Evolutionary conservation across 306 rosid genomes (phyloP).

Genomic region (Prinsepia uniflora): DNA sequence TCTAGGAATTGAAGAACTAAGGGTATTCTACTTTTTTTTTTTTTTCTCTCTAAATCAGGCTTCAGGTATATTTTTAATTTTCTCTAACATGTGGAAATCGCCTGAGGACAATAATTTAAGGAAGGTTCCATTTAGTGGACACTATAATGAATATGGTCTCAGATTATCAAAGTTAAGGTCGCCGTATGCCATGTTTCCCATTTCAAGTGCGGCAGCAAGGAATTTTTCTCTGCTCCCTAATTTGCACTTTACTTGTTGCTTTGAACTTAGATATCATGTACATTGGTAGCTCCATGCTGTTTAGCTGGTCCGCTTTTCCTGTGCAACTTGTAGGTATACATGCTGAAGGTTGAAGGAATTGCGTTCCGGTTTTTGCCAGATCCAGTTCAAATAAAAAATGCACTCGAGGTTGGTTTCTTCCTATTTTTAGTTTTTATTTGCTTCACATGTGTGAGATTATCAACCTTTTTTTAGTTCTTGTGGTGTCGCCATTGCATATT

Average conservation of each 20-base stretch:
- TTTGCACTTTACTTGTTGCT: neutral
- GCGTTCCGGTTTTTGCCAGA: conserved; percentile 94
- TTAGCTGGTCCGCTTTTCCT: conserved; percentile 5
- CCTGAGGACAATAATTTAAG: neutral
- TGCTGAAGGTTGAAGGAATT: conserved; percentile 99
- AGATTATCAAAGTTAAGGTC: neutral
- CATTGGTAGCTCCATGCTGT: neutral
- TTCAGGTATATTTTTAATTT: neutral
- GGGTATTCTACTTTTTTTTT: too few relatives aligned
- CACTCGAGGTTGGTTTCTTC: conserved; percentile 66
- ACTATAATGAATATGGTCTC: neutral
- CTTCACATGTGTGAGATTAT: neutral
- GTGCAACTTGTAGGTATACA: conserved; percentile 53
- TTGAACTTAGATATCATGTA: neutral
- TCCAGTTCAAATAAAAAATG: conserved; percentile 87
- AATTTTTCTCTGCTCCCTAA: neutral
- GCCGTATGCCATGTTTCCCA: neutral
- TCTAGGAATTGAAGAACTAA: too few relatives aligned
- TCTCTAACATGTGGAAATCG: too few relatives aligned
- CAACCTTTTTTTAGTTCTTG: neutral
- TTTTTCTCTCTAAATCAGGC: too few relatives aligned
- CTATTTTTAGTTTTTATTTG: neutral
- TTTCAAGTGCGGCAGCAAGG: neutral
- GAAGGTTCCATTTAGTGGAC: neutral
- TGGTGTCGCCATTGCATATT: neutral